Percentiles rank a stretch among this genome's conserved stretches.
Evolutionary conservation across 805 yeast species (phyloP).

Genomic region (Nakazawaea ishiwadae): DNA sequence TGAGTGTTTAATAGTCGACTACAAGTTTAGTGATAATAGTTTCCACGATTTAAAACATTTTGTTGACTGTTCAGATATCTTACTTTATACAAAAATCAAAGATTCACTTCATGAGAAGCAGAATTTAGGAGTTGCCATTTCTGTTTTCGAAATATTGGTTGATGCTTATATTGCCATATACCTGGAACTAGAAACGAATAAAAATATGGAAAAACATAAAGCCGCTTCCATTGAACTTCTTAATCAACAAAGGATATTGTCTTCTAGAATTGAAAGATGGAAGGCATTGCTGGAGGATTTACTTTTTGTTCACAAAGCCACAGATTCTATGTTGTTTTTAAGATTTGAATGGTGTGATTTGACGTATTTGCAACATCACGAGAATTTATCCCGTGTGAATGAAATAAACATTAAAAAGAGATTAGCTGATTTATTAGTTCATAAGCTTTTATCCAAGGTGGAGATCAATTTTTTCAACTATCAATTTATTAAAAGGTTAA

Average conservation of each 20-base stretch:
- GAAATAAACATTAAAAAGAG: constrained; percentile 9
- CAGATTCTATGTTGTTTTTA: constrained; percentile 6
- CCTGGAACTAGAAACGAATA: constrained; percentile 21
- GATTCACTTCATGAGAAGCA: not conserved
- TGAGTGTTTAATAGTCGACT: constrained; percentile 22
- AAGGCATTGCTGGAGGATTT: constrained; percentile 27
- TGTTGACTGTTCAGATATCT: constrained; percentile 24
- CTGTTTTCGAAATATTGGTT: constrained; percentile 38
- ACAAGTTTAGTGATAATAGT: constrained; percentile 16
- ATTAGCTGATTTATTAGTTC: constrained; percentile 3
- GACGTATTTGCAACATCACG: constrained; percentile 17
- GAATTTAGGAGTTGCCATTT: constrained; percentile 24
- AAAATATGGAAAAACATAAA: constrained; percentile 15
- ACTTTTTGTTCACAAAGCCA: constrained; percentile 6
- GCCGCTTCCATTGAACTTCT: constrained; percentile 24
- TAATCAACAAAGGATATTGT: constrained; percentile 32
- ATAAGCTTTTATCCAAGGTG: constrained; percentile 13
- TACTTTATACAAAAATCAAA: constrained; percentile 17
- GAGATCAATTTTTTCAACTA: constrained; percentile 52
- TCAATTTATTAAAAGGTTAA: constrained; percentile 53
- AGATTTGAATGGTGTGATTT: constrained; percentile 34
- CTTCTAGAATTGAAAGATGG: constrained; percentile 49
- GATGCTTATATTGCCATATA: constrained; percentile 34
- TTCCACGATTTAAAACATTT: constrained; percentile 18
- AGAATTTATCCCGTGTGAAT: constrained; percentile 9